Base-by-base conservation (phyloP, 2,329 filamentous ascomycete genomes). In the Colletotrichum tabaci region DNA sequence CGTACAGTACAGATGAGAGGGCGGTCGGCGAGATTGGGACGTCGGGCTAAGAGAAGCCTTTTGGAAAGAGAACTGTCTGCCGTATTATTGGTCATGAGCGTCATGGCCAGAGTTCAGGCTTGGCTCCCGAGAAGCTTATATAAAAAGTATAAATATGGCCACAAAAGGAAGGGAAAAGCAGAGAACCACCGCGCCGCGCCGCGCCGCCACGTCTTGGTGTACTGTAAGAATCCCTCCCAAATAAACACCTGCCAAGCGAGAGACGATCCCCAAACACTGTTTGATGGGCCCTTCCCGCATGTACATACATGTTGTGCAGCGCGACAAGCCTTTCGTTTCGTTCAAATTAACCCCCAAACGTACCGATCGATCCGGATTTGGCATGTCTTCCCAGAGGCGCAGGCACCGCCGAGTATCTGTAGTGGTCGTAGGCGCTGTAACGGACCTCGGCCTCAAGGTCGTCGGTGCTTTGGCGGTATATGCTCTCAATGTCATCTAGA, bases 351-450 rank as follows among this genome's bases (percentile, higher is more conserved):
- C 65, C 58, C 42, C 69, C 58, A 49, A 72, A 68, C 9, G 65
- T 69, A 21, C 40, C 47, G 65, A 60, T 57, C 4, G 69, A 72
- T 21, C 47, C 52, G 3, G 56, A 69, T n/a, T 64, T 72, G 40
- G 38, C 40, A 15, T 72, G 69, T n/a, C 53, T 64, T 44, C 26
- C 53, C 26, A 62, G 46, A 18, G 60, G 60, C 46, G 60, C 61
- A 21, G 53, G 30, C 53, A 60, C 52, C n/a, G 46, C 53, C 9
- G 26, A 64, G 65, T 46, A 46, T 16, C 46, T 69, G 16, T 26
- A 44, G 9, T 15, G 46, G 38, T 62, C 58, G 46, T 63, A 35
- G 16, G 65, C 50, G 30, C 58, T 49, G 52, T 68, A 62, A 15
- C 26, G 40, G n/a, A 47, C 21, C 6, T 40, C 65, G n/a, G 40